Conservation (phyloP, 257 asterid species). For the Solanum virginianum region DNA sequence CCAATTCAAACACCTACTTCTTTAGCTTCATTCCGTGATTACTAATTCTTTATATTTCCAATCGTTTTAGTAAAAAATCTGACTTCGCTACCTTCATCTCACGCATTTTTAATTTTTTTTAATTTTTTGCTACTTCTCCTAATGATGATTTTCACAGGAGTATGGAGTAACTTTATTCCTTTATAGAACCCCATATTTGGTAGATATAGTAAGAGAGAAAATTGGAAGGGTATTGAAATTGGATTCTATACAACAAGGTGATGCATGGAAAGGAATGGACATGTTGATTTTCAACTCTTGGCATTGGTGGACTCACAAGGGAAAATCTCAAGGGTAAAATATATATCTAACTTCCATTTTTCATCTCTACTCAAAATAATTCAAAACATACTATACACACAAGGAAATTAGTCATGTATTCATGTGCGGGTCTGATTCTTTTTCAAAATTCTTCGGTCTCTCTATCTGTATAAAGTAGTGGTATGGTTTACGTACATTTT, state of each 20-base stretch:
- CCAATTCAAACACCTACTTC: no score
- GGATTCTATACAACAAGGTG: constrained; percentile 36
- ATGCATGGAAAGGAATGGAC: constrained; percentile 51
- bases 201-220: constrained; percentile 21
- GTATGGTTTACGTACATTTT: no score
- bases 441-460: neutral
- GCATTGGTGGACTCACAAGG: constrained; percentile 63
- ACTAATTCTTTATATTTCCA: neutral
- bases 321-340: constrained; percentile 20
- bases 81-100: neutral
- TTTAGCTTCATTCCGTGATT: neutral
- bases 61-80: neutral
- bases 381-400: neutral
- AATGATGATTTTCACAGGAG: neutral
- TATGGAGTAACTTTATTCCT: constrained; percentile 8
- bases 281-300: constrained; percentile 53
- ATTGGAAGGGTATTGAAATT: constrained; percentile 34
- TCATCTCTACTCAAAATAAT: neutral
- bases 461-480: no score
- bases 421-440: neutral
- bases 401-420: neutral
- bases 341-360: neutral
- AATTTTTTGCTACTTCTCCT: neutral
- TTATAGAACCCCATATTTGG: constrained; percentile 26
- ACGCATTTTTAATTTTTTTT: neutral